phyloP scores from a whole-genome alignment of 2,329 filamentous ascomycete species.

The Xylaria sp. region DNA sequence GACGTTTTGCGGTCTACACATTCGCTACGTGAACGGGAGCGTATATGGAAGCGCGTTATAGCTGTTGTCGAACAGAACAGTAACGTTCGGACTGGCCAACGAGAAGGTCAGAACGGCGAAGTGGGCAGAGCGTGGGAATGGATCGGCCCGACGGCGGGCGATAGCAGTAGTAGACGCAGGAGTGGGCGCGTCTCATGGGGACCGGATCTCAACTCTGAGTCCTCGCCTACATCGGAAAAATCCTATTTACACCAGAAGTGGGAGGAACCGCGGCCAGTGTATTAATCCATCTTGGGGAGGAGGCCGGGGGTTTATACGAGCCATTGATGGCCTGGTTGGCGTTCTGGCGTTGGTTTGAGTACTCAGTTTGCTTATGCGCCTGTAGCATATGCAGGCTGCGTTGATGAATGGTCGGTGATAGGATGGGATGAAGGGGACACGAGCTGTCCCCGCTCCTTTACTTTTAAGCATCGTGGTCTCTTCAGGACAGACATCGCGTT shows the following conservation, averaged over 20 bases:
- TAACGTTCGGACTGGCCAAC: constrained; percentile 82
- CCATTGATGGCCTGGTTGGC: constrained; percentile 15
- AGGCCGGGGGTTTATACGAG: neutral
- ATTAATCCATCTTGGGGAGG: constrained; percentile 33
- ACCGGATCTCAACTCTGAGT: constrained; percentile 54
- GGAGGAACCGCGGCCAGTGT: constrained; percentile 54
- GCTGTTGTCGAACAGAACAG: constrained; percentile 92
- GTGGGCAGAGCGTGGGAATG: constrained; percentile 76
- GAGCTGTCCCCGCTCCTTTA: constrained; percentile 1
- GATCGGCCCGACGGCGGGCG: constrained; percentile 67
- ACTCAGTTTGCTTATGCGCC: constrained; percentile 1
- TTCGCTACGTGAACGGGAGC: constrained; percentile 77
- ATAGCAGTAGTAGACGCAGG: constrained; percentile 58
- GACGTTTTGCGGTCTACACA: constrained; percentile 89
- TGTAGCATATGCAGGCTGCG: neutral
- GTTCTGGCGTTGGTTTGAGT: constrained; percentile 29
- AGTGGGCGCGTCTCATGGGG: constrained; percentile 64
- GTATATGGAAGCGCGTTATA: constrained; percentile 85
- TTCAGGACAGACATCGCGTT: constrained; percentile 8
- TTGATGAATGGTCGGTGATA: neutral
- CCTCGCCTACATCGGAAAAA: constrained; percentile 41
- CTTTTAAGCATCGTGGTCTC: constrained; percentile 4
- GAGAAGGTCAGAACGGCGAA: constrained; percentile 74
- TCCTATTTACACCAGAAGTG: constrained; percentile 52
- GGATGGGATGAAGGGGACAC: neutral